Conservation (phyloP, 495 filamentous ascomycete species). For the Penicillium atrosanguineum region DNA sequence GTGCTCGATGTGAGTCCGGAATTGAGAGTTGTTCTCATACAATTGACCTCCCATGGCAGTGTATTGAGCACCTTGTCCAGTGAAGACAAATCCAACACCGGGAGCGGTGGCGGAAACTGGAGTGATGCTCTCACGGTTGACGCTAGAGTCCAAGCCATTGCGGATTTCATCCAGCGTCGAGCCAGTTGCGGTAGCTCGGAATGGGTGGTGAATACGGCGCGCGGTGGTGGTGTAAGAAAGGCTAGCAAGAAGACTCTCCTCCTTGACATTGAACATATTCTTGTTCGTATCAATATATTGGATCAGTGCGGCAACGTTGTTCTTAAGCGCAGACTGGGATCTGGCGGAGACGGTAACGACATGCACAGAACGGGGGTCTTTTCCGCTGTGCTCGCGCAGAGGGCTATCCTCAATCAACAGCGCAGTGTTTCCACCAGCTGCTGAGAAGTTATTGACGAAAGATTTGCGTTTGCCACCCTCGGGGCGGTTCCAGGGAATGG, state of each 20-base stretch:
- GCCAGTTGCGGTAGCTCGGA: constrained; percentile 62
- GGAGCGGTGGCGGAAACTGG: constrained; percentile 32
- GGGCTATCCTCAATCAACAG: constrained; percentile 56
- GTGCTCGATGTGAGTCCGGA: constrained; percentile 67
- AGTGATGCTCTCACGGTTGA: constrained; percentile 25
- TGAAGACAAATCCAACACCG: constrained; percentile 57
- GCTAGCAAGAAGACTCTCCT: constrained; percentile 36
- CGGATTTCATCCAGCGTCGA: constrained; percentile 34
- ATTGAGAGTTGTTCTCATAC: constrained; percentile 62
- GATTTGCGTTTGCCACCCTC: constrained; percentile 62
- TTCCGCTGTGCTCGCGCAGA: constrained; percentile 32
- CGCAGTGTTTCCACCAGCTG: constrained; percentile 54
- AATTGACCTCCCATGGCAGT: constrained; percentile 70
- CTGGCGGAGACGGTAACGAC: constrained; percentile 53
- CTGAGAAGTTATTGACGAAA: constrained; percentile 68
- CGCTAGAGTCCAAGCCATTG: constrained; percentile 25
- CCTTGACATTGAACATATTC: constrained; percentile 37
- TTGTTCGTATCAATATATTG: constrained; percentile 52
- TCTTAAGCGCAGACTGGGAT: constrained; percentile 52
- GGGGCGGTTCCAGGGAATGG: constrained; percentile 61
- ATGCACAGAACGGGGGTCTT: constrained; percentile 53
- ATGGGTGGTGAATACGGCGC: constrained; percentile 77
- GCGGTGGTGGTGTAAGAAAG: constrained; percentile 82
- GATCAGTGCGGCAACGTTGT: constrained; percentile 50
- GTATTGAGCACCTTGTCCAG: constrained; percentile 58